Conservation (phyloP, 169 alveolate genomes). For the Perkinsus chesapeaki region DNA sequence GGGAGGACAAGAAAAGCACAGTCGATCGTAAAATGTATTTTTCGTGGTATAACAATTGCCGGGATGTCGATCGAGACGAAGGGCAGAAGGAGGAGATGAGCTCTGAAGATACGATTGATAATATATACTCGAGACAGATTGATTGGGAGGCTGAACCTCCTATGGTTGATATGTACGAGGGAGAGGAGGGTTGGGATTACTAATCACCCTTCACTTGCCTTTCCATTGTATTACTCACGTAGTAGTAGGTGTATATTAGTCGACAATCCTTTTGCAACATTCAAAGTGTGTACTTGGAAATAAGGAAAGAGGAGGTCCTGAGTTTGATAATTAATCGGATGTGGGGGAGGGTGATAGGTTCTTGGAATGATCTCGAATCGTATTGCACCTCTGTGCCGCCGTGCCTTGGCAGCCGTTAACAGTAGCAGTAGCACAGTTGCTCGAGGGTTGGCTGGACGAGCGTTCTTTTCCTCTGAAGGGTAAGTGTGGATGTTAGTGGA, state of each 20-base stretch:
- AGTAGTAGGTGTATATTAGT: no score
- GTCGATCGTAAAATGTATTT: neutral
- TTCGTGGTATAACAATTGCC: neutral
- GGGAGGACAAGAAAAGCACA: neutral
- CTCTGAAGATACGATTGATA: neutral
- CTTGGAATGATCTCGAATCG: no score
- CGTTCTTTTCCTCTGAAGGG: neutral
- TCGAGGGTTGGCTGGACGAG: neutral
- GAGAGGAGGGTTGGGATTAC: neutral
- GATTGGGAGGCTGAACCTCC: neutral
- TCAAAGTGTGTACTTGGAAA: no score
- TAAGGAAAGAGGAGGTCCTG: no score
- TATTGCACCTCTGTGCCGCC: no score
- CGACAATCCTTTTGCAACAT: no score
- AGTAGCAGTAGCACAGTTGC: no score
- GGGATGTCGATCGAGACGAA: neutral
- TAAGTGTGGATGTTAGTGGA: neutral
- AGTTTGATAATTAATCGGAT: no score
- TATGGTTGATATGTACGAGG: neutral
- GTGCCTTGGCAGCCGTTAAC: no score
- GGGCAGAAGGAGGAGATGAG: neutral
- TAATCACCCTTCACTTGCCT: neutral
- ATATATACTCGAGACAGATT: neutral
- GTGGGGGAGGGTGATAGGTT: no score
- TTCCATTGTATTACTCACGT: neutral